Evolutionary conservation across 352 stramenopile species (phyloP).

Genomic region (Globisporangium nunn): DNA sequence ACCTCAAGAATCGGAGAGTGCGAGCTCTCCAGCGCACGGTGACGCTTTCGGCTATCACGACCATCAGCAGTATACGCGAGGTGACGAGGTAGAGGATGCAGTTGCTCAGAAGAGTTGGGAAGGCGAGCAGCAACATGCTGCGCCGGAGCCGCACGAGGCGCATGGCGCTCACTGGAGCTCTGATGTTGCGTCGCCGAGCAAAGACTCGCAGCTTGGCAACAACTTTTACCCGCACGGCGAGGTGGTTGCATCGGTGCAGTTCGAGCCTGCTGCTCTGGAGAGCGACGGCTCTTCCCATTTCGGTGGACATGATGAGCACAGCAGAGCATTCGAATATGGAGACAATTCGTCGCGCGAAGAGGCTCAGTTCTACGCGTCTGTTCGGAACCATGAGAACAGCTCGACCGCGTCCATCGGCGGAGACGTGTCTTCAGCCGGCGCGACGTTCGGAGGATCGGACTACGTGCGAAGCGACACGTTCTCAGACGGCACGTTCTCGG

Average conservation of each 20-base stretch:
- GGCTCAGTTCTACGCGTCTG: constrained; percentile 12
- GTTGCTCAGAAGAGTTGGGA: constrained; percentile 6
- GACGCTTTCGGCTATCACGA: neutral
- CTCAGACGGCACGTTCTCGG: constrained; percentile 59
- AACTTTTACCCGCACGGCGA: constrained; percentile 2
- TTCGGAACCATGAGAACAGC: constrained; percentile 17
- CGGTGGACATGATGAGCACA: neutral
- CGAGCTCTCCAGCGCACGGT: neutral
- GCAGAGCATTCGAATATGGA: constrained; percentile 7
- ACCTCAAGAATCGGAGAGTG: neutral
- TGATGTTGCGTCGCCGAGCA: constrained; percentile 1
- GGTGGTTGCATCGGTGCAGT: constrained; percentile 7
- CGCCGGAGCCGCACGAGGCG: neutral
- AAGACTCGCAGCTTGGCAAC: constrained; percentile 3
- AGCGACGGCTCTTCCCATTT: neutral
- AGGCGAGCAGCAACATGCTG: neutral
- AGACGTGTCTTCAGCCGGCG: constrained; percentile 59
- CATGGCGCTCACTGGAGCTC: constrained; percentile 1
- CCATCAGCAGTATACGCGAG: neutral
- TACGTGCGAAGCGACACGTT: constrained; percentile 54
- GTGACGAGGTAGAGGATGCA: neutral
- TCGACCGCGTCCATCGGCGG: constrained; percentile 58
- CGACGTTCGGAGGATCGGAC: constrained; percentile 71
- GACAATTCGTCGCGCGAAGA: constrained; percentile 10
- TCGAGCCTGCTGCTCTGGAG: constrained; percentile 1